These are phyloP conservation scores for Ilyonectria sp. DNA, from an alignment of 2,329 filamentous ascomycete genomes.

Conservation along the genomic window DNA sequence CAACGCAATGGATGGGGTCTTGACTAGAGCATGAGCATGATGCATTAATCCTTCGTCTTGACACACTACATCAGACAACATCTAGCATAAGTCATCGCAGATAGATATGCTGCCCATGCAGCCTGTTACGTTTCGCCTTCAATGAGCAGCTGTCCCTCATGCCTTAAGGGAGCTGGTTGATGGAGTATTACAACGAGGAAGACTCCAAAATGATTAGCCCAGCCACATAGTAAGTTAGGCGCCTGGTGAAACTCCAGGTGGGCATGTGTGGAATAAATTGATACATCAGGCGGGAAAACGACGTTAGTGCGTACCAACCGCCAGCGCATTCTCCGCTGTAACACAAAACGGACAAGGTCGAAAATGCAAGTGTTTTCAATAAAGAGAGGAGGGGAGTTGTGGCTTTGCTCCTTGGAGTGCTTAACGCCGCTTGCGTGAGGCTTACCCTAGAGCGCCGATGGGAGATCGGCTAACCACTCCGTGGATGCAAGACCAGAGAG, in stretches of 20 bases:
- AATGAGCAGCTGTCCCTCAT: not conserved
- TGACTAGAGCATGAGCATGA: conserved; percentile 13
- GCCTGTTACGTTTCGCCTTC: conserved; percentile 7
- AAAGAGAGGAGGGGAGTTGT: not conserved
- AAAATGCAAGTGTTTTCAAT: conserved; percentile 2
- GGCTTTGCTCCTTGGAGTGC: not conserved
- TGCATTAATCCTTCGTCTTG: conserved; percentile 5
- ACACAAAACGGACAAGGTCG: not conserved
- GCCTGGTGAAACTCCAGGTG: not conserved
- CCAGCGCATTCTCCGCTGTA: not conserved
- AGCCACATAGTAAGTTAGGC: not conserved
- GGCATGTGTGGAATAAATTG: conserved; percentile 16
- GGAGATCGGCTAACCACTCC: not conserved
- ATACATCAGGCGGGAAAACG: not conserved
- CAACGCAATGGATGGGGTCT: not conserved
- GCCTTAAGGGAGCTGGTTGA: not conserved
- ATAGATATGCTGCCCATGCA: conserved; percentile 1
- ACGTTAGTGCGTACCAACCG: not conserved
- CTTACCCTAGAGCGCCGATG: not conserved
- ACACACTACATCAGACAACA: conserved; percentile 2
- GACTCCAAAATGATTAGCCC: not conserved
- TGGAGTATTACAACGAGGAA: not conserved
- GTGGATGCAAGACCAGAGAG: conserved; percentile 4
- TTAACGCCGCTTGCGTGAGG: not conserved
- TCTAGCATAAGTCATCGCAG: not conserved